Evolutionary conservation across 2,329 filamentous ascomycete genomes (phyloP).

Genomic region (Hypoxylon sp.): DNA sequence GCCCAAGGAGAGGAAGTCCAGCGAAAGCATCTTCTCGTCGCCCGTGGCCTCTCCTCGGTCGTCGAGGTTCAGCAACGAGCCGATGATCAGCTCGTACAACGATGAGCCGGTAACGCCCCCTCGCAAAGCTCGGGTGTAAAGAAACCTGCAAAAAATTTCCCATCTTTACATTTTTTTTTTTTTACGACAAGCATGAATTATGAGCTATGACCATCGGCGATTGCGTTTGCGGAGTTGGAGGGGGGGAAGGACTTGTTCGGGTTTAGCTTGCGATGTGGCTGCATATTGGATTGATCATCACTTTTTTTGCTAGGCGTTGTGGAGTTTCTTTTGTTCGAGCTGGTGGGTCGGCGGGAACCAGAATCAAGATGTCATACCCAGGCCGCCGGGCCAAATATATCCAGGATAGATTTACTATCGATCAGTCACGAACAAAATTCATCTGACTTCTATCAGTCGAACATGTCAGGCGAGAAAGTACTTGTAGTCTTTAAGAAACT

Average conservation of each 20-base stretch:
- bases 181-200: constrained; percentile 5
- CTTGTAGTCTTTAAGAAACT: too few relatives aligned
- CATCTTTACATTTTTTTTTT: neutral
- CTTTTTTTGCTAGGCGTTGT: too few relatives aligned
- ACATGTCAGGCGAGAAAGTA: too few relatives aligned
- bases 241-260: neutral
- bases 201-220: constrained; percentile 20
- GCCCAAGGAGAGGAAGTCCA: constrained; percentile 28
- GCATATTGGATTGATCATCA: constrained; percentile 13
- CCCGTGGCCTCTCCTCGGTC: constrained; percentile 25
- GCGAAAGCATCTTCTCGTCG: constrained; percentile 22
- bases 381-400: too few relatives aligned
- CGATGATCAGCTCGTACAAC: constrained; percentile 9
- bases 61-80: constrained; percentile 26
- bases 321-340: too few relatives aligned
- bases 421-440: too few relatives aligned
- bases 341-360: too few relatives aligned
- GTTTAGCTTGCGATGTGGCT: constrained; percentile 1
- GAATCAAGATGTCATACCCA: too few relatives aligned
- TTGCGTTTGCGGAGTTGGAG: constrained; percentile 19
- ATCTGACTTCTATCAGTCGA: too few relatives aligned
- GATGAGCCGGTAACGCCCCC: constrained; percentile 25
- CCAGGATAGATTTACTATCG: too few relatives aligned
- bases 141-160: too few relatives aligned
- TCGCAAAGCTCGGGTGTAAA: constrained; percentile 15